Percentiles rank a stretch among this genome's conserved stretches.
Evolutionary conservation across 2,329 filamentous ascomycete species (phyloP).

Genomic region (Fusarium marasasianum): DNA sequence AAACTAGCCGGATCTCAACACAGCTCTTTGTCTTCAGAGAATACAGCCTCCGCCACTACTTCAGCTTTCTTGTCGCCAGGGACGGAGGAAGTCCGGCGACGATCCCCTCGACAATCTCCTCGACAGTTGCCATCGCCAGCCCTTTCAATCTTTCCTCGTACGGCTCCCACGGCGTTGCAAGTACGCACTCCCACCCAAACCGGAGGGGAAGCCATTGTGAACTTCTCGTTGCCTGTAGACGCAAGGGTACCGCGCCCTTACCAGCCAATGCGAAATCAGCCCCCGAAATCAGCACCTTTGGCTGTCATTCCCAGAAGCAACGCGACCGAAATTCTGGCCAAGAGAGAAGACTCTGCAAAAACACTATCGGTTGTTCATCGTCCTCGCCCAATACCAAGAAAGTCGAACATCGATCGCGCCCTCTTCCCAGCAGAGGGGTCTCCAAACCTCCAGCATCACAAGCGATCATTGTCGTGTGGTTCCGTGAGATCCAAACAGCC

Average conservation of each 20-base stretch:
- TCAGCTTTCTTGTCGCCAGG: conserved; percentile 62
- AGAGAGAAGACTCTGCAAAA: conserved; percentile 9
- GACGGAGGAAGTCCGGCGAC: conserved; percentile 59
- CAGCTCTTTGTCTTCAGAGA: conserved; percentile 1
- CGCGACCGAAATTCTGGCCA: conserved; percentile 21
- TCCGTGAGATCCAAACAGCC: conserved; percentile 58
- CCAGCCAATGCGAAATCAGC: conserved; percentile 30
- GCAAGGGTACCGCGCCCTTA: conserved; percentile 40
- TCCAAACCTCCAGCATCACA: conserved; percentile 52
- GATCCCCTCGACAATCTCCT: conserved; percentile 64
- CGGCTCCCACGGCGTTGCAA: background rate
- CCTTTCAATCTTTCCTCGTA: conserved; percentile 19
- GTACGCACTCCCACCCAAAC: conserved; percentile 6
- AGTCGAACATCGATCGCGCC: conserved; percentile 55
- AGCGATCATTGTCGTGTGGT: conserved; percentile 60
- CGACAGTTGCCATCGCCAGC: conserved; percentile 45
- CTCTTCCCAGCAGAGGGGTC: conserved; percentile 57
- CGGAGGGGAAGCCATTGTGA: conserved; percentile 21
- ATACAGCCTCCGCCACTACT: conserved; percentile 53
- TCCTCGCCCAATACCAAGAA: conserved; percentile 65
- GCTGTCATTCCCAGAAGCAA: conserved; percentile 30
- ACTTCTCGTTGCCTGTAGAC: conserved; percentile 39
- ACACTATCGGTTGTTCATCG: conserved; percentile 57
- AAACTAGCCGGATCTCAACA: background rate
- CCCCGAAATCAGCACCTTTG: conserved; percentile 27